Base-by-base conservation (phyloP, 1,284 basidiomycete genomes). In the Austropuccinia psidii region DNA sequence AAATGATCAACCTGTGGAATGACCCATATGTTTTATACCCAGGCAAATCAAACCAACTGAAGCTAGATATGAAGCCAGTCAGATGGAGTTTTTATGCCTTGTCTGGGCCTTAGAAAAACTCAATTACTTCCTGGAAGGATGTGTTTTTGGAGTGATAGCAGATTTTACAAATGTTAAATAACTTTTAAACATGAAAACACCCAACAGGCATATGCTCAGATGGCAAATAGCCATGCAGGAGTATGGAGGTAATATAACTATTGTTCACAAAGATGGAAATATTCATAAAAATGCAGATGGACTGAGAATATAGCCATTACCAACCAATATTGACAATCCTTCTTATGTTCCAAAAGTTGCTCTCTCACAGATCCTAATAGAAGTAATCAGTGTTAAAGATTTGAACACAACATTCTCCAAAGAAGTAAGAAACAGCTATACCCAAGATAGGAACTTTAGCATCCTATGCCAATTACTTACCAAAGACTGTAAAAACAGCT, bases 101-200 rank as follows among this genome's bases (percentile, higher is more conserved):
- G 52, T 68, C 15, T 68, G 49, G 52, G 49, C 47, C 33, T 67
- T 67, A n/a, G 65, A 67, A 39, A 67, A 67, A 45, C 43, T 65
- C 13, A n/a, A 45, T 50, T 65, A 41, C 15, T n/a, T n/a, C 29
- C 15, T 39, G n/a, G 62, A n/a, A n/a, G n/a, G n/a, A n/a, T n/a
- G n/a, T n/a, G n/a, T n/a, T n/a, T n/a, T n/a, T n/a, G n/a, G n/a
- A n/a, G 24, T 45, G 19, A 58, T 58, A 6, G 33, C 55, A 8
- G 31, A 29, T 33, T 58, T 6, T 58, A 58, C 27, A 35, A 29
- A n/a, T 33, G 11, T 31, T 31, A 58, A 58, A 33, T 58, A n/a
- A 29, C 21, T 58, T 11, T 29, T 58, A 29, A 58, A 58, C 31
- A 24, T 58, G 55, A 33, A 58, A 11, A 58, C 17, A 58, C 31